Conservation (phyloP, 1,284 basidiomycete species). For the Laetiporus sulphureus region DNA sequence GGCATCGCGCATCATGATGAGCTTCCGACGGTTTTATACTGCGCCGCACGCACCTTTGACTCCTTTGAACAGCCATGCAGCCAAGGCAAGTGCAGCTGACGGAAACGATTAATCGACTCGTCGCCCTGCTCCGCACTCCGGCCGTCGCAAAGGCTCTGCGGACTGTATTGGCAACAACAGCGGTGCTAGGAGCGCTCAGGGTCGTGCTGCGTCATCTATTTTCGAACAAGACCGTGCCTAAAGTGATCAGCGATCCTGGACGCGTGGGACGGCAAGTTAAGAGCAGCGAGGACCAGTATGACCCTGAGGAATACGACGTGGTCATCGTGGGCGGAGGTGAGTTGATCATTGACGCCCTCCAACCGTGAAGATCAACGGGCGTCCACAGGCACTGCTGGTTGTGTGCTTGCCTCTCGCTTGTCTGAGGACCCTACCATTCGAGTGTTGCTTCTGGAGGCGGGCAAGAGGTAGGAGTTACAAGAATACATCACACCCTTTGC, state of each 20-base stretch:
- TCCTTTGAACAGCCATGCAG: no score
- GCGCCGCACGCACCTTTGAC: no score
- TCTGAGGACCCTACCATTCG: slow-evolving; percentile 49
- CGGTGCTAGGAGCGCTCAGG: slow-evolving; percentile 3
- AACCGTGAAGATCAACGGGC: not conserved
- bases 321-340: slow-evolving; percentile 60
- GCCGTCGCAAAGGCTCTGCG: not conserved
- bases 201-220: slow-evolving; percentile 2
- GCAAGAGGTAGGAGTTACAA: slow-evolving; percentile 44
- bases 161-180: slow-evolving; percentile 1
- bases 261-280: slow-evolving; percentile 11
- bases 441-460: slow-evolving; percentile 61
- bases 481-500: no score
- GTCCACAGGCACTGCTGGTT: slow-evolving; percentile 60
- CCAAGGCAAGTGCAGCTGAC: no score
- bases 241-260: slow-evolving; percentile 10
- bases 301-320: slow-evolving; percentile 46
- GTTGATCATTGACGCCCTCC: slow-evolving; percentile 6
- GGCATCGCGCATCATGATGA: no score
- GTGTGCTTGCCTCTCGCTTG: slow-evolving; percentile 58
- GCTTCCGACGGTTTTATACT: no score
- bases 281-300: slow-evolving; percentile 9
- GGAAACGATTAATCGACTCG: not conserved
- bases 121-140: not conserved
- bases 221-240: not conserved